phyloP scores from a whole-genome alignment of 2,329 filamentous ascomycete species.

The Trichoderma aggressivum region DNA sequence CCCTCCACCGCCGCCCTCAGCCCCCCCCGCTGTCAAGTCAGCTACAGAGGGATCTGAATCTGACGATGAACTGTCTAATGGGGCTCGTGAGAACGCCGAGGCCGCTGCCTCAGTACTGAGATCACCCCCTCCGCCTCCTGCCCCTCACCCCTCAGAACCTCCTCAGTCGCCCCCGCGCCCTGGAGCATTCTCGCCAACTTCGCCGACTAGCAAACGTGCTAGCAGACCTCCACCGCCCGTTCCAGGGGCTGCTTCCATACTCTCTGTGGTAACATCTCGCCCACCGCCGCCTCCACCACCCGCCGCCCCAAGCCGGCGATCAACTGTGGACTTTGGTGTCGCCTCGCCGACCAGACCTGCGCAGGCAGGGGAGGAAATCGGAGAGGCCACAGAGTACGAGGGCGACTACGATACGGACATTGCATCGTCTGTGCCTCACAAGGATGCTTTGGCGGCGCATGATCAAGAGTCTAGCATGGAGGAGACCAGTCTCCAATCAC shows the following conservation, averaged over 20 bases:
- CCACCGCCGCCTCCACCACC: conserved; percentile 68
- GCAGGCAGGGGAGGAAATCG: conserved; percentile 59
- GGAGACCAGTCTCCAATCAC: conserved; percentile 61
- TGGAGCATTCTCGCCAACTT: conserved; percentile 43
- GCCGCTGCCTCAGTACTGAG: conserved; percentile 29
- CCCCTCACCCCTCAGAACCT: conserved; percentile 14
- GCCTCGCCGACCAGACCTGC: conserved; percentile 41
- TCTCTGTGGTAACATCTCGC: conserved; percentile 51
- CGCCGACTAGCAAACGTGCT: conserved; percentile 51
- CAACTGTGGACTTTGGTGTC: conserved; percentile 54
- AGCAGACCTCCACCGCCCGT: conserved; percentile 60
- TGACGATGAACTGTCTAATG: conserved; percentile 75
- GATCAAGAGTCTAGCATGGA: conserved; percentile 74
- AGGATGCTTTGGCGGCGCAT: conserved; percentile 85
- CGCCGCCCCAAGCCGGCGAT: conserved; percentile 52
- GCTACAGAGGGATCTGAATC: conserved; percentile 79
- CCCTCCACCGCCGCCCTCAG: conserved; percentile 48
- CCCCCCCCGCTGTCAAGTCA: conserved; percentile 55
- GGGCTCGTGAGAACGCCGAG: conserved; percentile 39
- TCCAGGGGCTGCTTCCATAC: conserved; percentile 50
- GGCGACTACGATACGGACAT: conserved; percentile 98
- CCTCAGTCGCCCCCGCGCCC: conserved; percentile 36
- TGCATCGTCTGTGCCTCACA: conserved; percentile 86
- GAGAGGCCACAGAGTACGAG: conserved; percentile 88
- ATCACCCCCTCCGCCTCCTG: conserved; percentile 40